These are phyloP conservation scores for Aspergillus carbonarius DNA, from an alignment of 2,329 filamentous ascomycete species.

Conservation along the genomic window DNA sequence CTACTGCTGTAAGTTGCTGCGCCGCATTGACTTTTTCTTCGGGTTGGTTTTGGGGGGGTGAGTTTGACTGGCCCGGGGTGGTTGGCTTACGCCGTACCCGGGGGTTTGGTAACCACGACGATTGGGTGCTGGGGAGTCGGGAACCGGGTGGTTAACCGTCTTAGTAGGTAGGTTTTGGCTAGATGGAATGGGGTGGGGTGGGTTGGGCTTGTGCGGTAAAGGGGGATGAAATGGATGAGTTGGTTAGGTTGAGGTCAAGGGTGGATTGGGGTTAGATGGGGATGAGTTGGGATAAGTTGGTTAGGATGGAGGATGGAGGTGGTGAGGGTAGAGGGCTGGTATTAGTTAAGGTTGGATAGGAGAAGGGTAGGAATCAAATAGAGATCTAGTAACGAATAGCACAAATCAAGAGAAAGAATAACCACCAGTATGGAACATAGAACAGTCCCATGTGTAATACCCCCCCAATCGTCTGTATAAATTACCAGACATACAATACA, in stretches of 20 bases:
- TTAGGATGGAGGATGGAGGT: not conserved
- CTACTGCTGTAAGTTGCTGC: not conserved
- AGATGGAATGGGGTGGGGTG: not conserved
- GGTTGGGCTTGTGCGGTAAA: not conserved
- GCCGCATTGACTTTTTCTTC: not conserved
- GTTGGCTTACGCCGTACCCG: not conserved
- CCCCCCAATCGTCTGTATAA: not conserved
- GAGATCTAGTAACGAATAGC: too few species aligned
- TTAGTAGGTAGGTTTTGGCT: not conserved
- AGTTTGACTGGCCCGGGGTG: too few species aligned
- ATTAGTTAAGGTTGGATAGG: not conserved
- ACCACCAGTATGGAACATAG: too few species aligned
- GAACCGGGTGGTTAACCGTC: too few species aligned
- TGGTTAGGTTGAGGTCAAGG: not conserved
- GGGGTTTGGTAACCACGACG: slow-evolving; percentile 4
- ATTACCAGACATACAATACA: not conserved
- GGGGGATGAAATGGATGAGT: too few species aligned
- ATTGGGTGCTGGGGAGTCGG: slow-evolving; percentile 8
- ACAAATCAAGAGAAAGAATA: too few species aligned
- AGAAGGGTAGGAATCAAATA: too few species aligned
- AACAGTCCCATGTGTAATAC: too few species aligned
- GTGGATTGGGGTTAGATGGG: not conserved
- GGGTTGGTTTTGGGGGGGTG: too few species aligned
- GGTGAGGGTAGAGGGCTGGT: not conserved
- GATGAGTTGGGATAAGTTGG: not conserved